These are phyloP conservation scores for Dalbergia cochinchinensis DNA, from an alignment of 306 rosid species.

Conservation along the genomic window DNA sequence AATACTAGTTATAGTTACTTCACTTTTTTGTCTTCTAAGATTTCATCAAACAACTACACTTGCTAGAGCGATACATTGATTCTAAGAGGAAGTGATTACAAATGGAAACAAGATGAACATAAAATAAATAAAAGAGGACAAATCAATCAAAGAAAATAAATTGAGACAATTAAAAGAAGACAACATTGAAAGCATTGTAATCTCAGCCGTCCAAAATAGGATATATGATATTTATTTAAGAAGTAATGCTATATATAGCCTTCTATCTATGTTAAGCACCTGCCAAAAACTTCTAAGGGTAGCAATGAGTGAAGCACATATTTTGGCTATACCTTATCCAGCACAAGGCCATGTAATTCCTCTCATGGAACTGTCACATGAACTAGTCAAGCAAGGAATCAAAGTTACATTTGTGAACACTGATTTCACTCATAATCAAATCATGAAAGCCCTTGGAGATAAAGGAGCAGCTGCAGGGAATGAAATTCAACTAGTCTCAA, in stretches of 20 bases:
- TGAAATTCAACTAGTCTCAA: slow-evolving; percentile 51
- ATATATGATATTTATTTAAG: neutral
- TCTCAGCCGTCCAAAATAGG: neutral
- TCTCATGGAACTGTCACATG: slow-evolving; percentile 52
- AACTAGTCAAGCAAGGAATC: slow-evolving; percentile 46
- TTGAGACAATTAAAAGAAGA: neutral
- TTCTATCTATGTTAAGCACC: too few relatives aligned
- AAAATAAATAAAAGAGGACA: too few relatives aligned
- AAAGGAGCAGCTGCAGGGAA: neutral
- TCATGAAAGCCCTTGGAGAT: slow-evolving; percentile 47
- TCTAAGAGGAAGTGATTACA: neutral
- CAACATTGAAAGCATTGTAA: neutral
- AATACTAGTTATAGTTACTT: neutral
- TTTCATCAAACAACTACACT: neutral
- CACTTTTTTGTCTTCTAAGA: neutral
- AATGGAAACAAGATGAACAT: too few relatives aligned
- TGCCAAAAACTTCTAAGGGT: neutral
- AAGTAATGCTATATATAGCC: neutral
- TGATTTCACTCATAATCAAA: slow-evolving; percentile 43
- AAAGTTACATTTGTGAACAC: slow-evolving; percentile 51
- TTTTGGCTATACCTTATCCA: slow-evolving; percentile 48
- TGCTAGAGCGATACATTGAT: neutral
- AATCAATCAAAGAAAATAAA: too few relatives aligned
- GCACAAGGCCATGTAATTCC: slow-evolving; percentile 64
- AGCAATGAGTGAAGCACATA: slow-evolving; percentile 49